Evolutionary conservation across 1,284 basidiomycete species (phyloP), one percentile per base, ranked within the genome.

Genomic region (Lentinula novae-zelandiae): DNA sequence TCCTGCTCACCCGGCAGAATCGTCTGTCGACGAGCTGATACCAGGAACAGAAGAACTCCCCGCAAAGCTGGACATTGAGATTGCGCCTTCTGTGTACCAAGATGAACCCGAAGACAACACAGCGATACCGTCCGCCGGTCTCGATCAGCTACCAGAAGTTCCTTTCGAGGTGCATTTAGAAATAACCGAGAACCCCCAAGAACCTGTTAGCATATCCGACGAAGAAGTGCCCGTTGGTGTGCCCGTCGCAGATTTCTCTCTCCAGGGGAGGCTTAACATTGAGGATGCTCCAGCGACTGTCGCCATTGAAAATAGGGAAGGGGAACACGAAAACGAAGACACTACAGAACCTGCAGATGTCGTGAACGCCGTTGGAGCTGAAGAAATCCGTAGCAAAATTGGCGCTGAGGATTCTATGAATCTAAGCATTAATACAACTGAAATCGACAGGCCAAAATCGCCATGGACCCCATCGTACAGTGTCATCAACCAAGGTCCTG

Each of bases 391-490:
- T 3, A 22, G 8, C 22, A 8, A 22, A 46, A 12, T 8, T 27
- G 27, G 27, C 0, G 27, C 27, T 27, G 27, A 27, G 3, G 50
- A 52, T 15, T 33, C 49, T 9, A 22, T 33, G 4, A 36, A 31
- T 5, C 39, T 42, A n/a, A 53, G 22, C 38, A 46, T 53, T n/a
- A 53, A 60, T 17, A 15, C 40, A 12, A 31, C 54, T 12, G 65
- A 65, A n/a, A 55, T 64, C 2, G 67, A 75, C 44, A 66, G 72
- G 38, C 74, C 74, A 15, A 73, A 72, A 64, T 74, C 74, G 7
- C 76, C 77, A 6, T 79, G 75, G 76, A 78, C 75, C 5, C 76
- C 77, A 4, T 78, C 77, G 3, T 79, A 78, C 67, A 75, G 71
- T 52, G 77, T 78, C 34, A 73, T 67, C 8, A 70, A 57, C 27